phyloP scores from a whole-genome alignment of 2,329 filamentous ascomycete species.

The Aspergillus niger region DNA sequence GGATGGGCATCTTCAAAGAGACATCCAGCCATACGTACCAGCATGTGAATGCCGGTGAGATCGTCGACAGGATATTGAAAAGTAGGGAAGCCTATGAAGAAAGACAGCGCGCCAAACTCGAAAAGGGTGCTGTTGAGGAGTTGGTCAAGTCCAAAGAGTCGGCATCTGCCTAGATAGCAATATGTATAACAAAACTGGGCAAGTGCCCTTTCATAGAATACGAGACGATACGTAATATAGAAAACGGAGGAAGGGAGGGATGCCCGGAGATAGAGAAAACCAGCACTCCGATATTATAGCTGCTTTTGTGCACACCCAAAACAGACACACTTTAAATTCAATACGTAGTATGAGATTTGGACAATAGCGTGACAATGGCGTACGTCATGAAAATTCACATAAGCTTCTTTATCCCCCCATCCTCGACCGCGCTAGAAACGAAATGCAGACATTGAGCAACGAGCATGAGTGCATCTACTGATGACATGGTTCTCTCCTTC shows the following conservation, averaged over 20 bases:
- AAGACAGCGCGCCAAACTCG: slow-evolving; percentile 82
- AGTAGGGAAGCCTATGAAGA: slow-evolving; percentile 88
- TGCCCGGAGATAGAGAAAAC: too few relatives aligned
- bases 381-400: too few relatives aligned
- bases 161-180: slow-evolving; percentile 18
- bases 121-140: slow-evolving; percentile 77
- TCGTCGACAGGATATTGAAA: slow-evolving; percentile 86
- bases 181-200: background rate
- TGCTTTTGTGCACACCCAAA: too few relatives aligned
- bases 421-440: too few relatives aligned
- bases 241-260: too few relatives aligned
- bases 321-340: too few relatives aligned
- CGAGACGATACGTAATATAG: too few relatives aligned
- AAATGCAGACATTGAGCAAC: background rate
- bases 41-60: slow-evolving; percentile 87
- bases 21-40: slow-evolving; percentile 77
- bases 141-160: slow-evolving; percentile 64
- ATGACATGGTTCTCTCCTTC: background rate
- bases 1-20: slow-evolving; percentile 80
- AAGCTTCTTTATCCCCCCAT: too few relatives aligned
- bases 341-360: too few relatives aligned
- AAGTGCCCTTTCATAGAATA: background rate
- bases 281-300: too few relatives aligned
- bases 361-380: too few relatives aligned
- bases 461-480: background rate